Evolutionary conservation across 495 filamentous ascomycete genomes (phyloP).

Genomic region (Platismatia glauca): DNA sequence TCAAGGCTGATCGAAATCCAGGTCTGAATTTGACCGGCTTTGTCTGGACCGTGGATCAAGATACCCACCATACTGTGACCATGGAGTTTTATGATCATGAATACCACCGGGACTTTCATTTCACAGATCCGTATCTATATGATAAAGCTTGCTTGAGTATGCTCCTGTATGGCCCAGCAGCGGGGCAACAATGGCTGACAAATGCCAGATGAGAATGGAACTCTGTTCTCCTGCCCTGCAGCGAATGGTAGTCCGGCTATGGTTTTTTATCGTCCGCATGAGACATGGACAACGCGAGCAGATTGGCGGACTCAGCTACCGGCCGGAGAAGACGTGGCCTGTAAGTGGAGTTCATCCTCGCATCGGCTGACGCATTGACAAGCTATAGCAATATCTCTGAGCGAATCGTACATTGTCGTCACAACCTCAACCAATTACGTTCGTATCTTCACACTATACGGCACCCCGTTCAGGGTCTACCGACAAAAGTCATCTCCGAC

Average conservation of each 20-base stretch:
- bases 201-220: slow-evolving; percentile 61
- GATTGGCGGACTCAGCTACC: slow-evolving; percentile 88
- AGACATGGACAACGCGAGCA: slow-evolving; percentile 83
- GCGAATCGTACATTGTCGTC: slow-evolving; percentile 81
- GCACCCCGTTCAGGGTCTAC: slow-evolving; percentile 78
- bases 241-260: slow-evolving; percentile 59
- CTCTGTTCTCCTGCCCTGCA: slow-evolving; percentile 77
- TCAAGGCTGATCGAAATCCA: slow-evolving; percentile 27
- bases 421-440: slow-evolving; percentile 80
- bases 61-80: slow-evolving; percentile 88
- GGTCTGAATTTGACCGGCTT: slow-evolving; percentile 81
- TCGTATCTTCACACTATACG: slow-evolving; percentile 85
- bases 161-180: slow-evolving; percentile 17
- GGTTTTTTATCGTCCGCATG: slow-evolving; percentile 94
- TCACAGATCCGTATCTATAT: slow-evolving; percentile 85
- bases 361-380: neutral
- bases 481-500: slow-evolving; percentile 81
- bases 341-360: slow-evolving; percentile 25
- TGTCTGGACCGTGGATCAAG: slow-evolving; percentile 96
- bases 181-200: slow-evolving; percentile 29
- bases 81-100: slow-evolving; percentile 96
- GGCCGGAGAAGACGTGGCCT: slow-evolving; percentile 63
- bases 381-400: slow-evolving; percentile 68
- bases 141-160: slow-evolving; percentile 83
- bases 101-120: slow-evolving; percentile 87